Evolutionary conservation across 2,329 filamentous ascomycete species (phyloP).

Genomic region (Fusarium nanum): DNA sequence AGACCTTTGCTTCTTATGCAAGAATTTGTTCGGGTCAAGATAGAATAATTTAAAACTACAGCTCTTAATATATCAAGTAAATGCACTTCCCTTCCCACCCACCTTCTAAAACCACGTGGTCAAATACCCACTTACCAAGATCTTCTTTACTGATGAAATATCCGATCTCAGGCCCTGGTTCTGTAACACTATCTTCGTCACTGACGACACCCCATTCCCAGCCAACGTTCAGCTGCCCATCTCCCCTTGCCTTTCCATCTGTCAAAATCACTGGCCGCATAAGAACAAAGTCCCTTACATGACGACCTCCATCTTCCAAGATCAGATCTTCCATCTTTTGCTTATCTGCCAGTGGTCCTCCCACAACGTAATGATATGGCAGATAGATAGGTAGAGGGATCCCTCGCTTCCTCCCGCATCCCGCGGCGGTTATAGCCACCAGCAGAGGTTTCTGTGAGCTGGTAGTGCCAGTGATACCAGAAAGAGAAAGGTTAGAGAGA

Average conservation of each 20-base stretch:
- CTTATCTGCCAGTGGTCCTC: neutral
- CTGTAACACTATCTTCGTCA: neutral
- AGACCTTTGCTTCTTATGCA: too few species aligned
- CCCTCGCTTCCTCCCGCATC: neutral
- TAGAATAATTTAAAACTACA: too few species aligned
- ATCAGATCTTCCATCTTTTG: neutral
- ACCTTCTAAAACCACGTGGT: neutral
- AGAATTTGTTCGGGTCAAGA: too few species aligned
- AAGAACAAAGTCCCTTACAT: neutral
- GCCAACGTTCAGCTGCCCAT: neutral
- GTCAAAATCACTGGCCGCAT: neutral
- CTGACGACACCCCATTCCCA: neutral
- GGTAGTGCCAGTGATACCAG: neutral
- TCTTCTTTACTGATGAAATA: neutral
- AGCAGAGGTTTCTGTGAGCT: neutral
- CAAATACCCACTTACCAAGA: neutral
- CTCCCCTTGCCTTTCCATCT: neutral
- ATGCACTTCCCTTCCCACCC: slow-evolving; percentile 2
- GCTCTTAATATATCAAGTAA: neutral
- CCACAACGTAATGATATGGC: neutral
- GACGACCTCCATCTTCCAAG: neutral
- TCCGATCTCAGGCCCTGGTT: neutral
- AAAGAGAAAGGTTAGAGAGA: neutral
- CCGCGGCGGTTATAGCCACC: neutral
- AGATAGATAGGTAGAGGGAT: neutral